These are phyloP conservation scores for Trichoderma polysporum DNA, from an alignment of 2,329 filamentous ascomycete genomes.

Conservation along the genomic window DNA sequence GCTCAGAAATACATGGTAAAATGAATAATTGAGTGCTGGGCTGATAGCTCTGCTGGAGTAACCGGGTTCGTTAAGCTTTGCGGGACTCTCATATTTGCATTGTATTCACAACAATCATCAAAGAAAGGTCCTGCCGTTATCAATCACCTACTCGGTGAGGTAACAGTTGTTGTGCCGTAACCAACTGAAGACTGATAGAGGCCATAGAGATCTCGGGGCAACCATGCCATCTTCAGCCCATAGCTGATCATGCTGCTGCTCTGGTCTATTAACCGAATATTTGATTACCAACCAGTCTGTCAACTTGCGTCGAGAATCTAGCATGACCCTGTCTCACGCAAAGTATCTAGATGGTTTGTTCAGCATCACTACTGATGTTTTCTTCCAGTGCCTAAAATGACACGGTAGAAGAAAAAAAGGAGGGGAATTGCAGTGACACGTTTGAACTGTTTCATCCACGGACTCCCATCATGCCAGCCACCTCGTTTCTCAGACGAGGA, in stretches of 20 bases:
- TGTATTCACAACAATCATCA: not conserved
- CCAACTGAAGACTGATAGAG: not conserved
- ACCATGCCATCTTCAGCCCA: not conserved
- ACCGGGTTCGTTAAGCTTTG: not conserved
- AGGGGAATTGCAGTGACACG: too few relatives aligned
- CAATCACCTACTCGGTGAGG: too few relatives aligned
- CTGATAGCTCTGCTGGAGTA: not conserved
- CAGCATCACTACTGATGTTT: not conserved
- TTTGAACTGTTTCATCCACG: constrained; percentile 1
- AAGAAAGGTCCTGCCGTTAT: not conserved
- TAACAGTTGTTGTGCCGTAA: not conserved
- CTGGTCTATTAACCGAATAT: not conserved
- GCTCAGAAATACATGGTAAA: not conserved
- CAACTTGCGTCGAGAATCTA: not conserved
- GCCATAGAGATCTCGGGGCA: too few relatives aligned
- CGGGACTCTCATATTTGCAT: not conserved
- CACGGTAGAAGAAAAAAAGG: not conserved
- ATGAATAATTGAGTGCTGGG: not conserved
- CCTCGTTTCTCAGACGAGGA: constrained; percentile 36
- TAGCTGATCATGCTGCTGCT: not conserved
- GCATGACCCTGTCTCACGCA: not conserved
- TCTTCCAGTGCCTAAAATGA: not conserved
- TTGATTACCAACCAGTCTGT: not conserved
- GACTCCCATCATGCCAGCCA: constrained; percentile 33
- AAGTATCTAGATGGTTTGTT: not conserved